These are phyloP conservation scores for Syzygium syzygioides DNA, from an alignment of 441 rosid genomes.

Conservation along the genomic window DNA sequence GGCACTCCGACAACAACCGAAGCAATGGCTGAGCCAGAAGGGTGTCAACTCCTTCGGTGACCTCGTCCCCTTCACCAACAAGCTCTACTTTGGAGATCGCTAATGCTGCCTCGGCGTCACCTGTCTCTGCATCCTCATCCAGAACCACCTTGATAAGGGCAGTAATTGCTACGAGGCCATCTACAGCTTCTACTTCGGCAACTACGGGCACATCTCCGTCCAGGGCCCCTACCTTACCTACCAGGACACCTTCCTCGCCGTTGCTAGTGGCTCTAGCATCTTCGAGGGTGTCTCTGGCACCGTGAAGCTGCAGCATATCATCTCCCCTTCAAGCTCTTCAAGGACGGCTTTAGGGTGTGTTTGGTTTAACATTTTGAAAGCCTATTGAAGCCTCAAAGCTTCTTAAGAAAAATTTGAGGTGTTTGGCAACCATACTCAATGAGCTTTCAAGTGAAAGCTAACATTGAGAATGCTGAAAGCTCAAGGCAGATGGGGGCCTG, in stretches of 20 bases:
- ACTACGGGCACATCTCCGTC: conserved; percentile 15
- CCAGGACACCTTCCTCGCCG: conserved; percentile 11
- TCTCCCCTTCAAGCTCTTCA: conserved; percentile 21
- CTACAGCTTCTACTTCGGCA: conserved; percentile 19
- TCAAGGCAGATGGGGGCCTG: too few species aligned
- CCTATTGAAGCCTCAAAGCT: too few species aligned
- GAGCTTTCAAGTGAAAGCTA: too few species aligned
- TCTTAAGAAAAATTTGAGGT: too few species aligned
- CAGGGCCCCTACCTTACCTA: conserved; percentile 16
- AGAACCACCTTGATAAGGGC: conserved; percentile 6
- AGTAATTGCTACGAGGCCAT: conserved; percentile 15
- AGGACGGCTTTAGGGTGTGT: too few species aligned
- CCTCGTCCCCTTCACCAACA: conserved; percentile 26
- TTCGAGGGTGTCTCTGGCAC: conserved; percentile 17
- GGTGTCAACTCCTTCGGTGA: conserved; percentile 16
- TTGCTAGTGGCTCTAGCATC: conserved; percentile 14
- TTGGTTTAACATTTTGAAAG: too few species aligned
- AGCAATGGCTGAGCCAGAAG: conserved; percentile 16
- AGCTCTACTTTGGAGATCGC: conserved; percentile 19
- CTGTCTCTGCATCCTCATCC: conserved; percentile 10
- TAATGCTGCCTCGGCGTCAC: conserved; percentile 13
- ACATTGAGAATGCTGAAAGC: too few species aligned
- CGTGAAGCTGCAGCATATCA: conserved; percentile 22
- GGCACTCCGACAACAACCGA: too few species aligned
- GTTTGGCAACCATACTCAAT: too few species aligned